Base-by-base conservation (phyloP, 2,329 filamentous ascomycete genomes). In the Paramyrothecium roridum region DNA sequence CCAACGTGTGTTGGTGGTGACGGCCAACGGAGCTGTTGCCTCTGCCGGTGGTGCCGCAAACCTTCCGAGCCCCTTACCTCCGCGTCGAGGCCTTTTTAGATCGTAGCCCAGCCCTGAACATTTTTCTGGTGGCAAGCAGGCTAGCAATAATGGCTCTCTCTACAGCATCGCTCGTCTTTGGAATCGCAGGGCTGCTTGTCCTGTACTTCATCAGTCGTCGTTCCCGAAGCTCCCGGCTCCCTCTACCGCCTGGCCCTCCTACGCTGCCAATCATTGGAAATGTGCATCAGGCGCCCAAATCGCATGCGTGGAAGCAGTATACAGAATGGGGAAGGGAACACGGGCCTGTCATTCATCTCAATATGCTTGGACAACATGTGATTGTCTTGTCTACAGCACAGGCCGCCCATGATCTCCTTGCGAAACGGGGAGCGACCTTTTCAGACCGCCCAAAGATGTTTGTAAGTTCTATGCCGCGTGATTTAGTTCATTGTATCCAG, bases 261-360 rank as follows among this genome's bases (percentile, higher is more conserved):
- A 58, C 56, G 2, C 54, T 58, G 3, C 63, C 62, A 2, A 8
- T 66, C 1, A 59, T 65, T 21, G 63, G 63, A 11, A 65, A 65
- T 34, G 47, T 66, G 20, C 64, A 65, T 30, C 64, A 66, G 45
- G 43, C 60, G 8, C 60, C 63, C 20, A 62, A 67, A 12, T 67
- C 64, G 54, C 83, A 84, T 61, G 81, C 82, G 2, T 85, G 82
- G 82, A 73, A 83, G 22, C 80, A 79, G 65, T 83, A 84, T 59
- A 80, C 84, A 53, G 63, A 79, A 59, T 64, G 61, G 62, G 56
- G 57, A 46, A 62, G 59, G 46, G 21, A 59, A 13, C 63, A 65
- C 37, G 64, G 63, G 4, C 61, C 62, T 1, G 52, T 66, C 23
- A 57, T 65, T 49, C 54, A 61, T 20, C 50, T 66, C 7, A 62